Percentiles rank a stretch among this genome's conserved stretches.
phyloP scores from a whole-genome alignment of 345 rosid genomes.

The Lumnitzera littorea region DNA sequence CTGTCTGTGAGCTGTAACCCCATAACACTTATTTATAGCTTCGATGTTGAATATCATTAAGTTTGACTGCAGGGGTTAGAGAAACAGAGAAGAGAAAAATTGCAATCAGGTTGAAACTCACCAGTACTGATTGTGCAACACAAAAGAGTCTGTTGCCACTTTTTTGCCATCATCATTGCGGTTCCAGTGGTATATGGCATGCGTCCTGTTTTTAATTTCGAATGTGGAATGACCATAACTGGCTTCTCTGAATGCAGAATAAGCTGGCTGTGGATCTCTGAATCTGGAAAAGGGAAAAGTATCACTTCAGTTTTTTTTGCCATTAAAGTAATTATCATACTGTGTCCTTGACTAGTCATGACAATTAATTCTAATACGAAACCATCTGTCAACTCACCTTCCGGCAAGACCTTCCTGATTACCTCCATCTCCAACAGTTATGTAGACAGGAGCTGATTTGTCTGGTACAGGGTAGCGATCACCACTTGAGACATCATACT shows the following conservation, averaged over 20 bases:
- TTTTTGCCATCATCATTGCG: slow-evolving; percentile 87
- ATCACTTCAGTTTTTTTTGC: not conserved
- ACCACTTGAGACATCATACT: slow-evolving; percentile 65
- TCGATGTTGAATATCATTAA: too few relatives aligned
- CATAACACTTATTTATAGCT: too few relatives aligned
- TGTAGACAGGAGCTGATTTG: slow-evolving; percentile 80
- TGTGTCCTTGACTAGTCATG: too few relatives aligned
- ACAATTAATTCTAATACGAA: too few relatives aligned
- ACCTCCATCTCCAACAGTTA: slow-evolving; percentile 94
- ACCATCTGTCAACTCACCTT: slow-evolving; percentile 31
- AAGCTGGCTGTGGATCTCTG: slow-evolving; percentile 80
- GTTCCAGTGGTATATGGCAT: slow-evolving; percentile 88
- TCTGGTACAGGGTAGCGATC: slow-evolving; percentile 54
- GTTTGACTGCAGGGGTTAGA: too few relatives aligned
- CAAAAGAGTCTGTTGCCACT: slow-evolving; percentile 53
- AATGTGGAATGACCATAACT: slow-evolving; percentile 87
- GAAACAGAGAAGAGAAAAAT: not conserved
- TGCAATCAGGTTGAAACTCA: slow-evolving; percentile 13
- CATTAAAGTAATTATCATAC: not conserved
- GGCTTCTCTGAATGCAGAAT: slow-evolving; percentile 95
- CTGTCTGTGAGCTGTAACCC: too few relatives aligned
- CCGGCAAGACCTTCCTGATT: slow-evolving; percentile 87
- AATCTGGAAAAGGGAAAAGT: slow-evolving; percentile 33
- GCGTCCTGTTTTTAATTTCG: slow-evolving; percentile 80
- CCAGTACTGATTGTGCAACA: slow-evolving; percentile 76